phyloP scores from a whole-genome alignment of 2,329 filamentous ascomycete genomes.

The Fonsecaea pugnacius region DNA sequence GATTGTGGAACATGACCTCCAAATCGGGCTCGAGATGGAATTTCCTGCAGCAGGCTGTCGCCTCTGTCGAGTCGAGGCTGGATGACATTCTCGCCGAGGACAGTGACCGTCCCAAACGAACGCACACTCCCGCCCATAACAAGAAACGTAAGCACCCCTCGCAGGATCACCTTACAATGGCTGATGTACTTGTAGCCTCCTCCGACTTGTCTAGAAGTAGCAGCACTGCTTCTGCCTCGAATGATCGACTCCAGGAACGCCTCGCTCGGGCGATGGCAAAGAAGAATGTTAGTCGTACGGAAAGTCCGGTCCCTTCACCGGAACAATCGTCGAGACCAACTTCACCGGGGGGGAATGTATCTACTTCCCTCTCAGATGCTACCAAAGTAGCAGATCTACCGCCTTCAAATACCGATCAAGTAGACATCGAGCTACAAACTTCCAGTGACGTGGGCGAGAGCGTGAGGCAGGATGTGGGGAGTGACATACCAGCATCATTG shows the following conservation, averaged over 20 bases:
- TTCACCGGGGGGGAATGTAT: conserved; percentile 44
- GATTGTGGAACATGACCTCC: conserved; percentile 24
- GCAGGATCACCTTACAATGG: conserved; percentile 70
- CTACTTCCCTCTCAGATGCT: conserved; percentile 25
- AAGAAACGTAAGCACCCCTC: conserved; percentile 8
- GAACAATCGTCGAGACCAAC: conserved; percentile 50
- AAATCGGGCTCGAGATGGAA: conserved; percentile 70
- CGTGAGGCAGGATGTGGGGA: not conserved
- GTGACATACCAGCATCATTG: not conserved
- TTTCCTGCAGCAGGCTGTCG: conserved; percentile 86
- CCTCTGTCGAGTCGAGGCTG: conserved; percentile 88
- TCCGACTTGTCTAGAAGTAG: conserved; percentile 63
- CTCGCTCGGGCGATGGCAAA: conserved; percentile 84
- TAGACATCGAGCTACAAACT: not conserved
- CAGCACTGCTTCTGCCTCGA: conserved; percentile 65
- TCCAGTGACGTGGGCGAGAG: not conserved
- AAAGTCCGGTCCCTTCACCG: conserved; percentile 49
- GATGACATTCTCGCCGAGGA: conserved; percentile 89
- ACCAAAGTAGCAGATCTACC: not conserved
- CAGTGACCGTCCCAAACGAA: conserved; percentile 51
- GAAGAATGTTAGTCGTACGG: conserved; percentile 59
- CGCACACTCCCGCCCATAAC: conserved; percentile 34
- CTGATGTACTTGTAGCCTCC: conserved; percentile 35
- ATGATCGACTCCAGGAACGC: conserved; percentile 85
- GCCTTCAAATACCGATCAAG: not conserved